Evolutionary conservation across 805 yeast genomes (phyloP), one percentile per base, ranked within the genome.

Genomic region (Priceomyces carsonii): DNA sequence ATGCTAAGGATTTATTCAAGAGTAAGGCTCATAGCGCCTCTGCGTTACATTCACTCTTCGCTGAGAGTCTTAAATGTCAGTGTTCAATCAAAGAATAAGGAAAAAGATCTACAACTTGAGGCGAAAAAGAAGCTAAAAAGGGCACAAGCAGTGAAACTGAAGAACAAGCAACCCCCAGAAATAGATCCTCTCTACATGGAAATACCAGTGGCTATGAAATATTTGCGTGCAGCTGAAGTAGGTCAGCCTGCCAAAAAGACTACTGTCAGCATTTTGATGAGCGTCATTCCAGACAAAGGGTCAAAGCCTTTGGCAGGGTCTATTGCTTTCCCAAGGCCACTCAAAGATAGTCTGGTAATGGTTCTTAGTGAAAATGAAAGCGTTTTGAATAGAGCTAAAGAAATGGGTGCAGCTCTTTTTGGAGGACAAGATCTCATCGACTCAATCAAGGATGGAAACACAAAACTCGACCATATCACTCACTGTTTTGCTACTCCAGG

Each of bases 401-500:
- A 62, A 8, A 71, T 77, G 16, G 86, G 89, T 27, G 86, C 88
- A 15, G 57, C 71, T 9, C 47, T 73, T 5, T 85, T 80, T 16
- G 97, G 95, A 14, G 95, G 93, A 8, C 57, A 66, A 22, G 85
- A 84, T 17, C 64, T 87, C 34, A 68, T 93, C 20, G 81, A 80
- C 21, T 57, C 71, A 33, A 82, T 91, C 44, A 62, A 69, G 30
- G 62, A 66, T 6, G 77, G 77, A 12, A 65, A 66, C 20, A 51
- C 79, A 20, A 66, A 66, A 12, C 58, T 81, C 18, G 73, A 75
- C 44, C 38, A 27, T 9, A 83, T 80, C 50, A 89, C 88, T 51
- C 82, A 81, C 51, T 79, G 88, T 30, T 82, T 83, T 55, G 95
- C 96, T 5, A 83, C 96, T 2, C 86, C 95, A 1, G 96, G 86